Base-by-base conservation (phyloP, 164 flowering plant genomes). In the Tetrastigma voinierianum region DNA sequence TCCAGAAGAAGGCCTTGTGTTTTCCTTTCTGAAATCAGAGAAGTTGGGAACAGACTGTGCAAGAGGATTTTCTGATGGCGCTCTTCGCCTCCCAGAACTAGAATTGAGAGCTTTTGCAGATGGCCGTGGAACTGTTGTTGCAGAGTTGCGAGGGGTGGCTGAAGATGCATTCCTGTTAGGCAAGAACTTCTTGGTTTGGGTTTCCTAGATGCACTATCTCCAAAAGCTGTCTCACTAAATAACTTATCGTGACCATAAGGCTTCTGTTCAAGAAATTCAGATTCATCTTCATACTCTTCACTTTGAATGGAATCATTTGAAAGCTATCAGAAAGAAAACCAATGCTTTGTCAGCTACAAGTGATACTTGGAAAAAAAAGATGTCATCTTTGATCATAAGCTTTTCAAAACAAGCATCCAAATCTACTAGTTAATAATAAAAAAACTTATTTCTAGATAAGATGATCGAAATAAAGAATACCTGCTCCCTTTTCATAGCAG, bases 21-120 rank as follows among this genome's bases (percentile, higher is more conserved):
- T 89, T 75, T 95, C 99, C 72, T 95, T 90, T 67, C 90, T 83
- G 23, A 92, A 68, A 71, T 95, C 97, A 70, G 93, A 87, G 70
- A 92, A 90, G 77, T 87, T 89, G 11, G 99, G 99, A 71, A 95
- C 97, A 2, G 99, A 95, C 70, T 90, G 97, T 18, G 86, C 90
- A 67, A 92, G 90, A 65, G 89, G 87, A 80, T 84, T 87, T 74
- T 90, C 99, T 48, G 73, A 71, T 57, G 76, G 91, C 4, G 66
- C 45, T 70, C 87, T 83, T 70, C 95, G 83, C 71, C 82, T 81
- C 43, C 82, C 93, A 62, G 89, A 67, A 72, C 64, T 67, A 17
- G 81, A 56, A 57, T 76, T 81, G 54, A 92, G 76, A 67, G 77
- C 62, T 79, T 86, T 92, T 44, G 47, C 60, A 61, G 96, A 72